Conservation (phyloP, 2,329 filamentous ascomycete species). For the Aspergillus brunneoviolaceus region DNA sequence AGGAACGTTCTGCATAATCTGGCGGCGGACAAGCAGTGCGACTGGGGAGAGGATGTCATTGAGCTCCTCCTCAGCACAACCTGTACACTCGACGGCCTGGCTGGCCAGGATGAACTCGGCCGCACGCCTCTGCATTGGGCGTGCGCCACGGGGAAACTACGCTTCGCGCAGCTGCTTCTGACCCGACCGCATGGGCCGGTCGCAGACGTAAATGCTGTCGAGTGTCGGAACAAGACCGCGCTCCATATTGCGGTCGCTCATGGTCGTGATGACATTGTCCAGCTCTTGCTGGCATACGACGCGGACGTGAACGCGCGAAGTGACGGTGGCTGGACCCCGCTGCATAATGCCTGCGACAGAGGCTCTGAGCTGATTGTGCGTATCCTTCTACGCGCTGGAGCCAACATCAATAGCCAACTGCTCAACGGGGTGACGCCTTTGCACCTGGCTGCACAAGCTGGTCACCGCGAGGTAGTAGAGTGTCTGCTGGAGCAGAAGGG, state of each 20-base stretch:
- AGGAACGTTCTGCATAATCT: slow-evolving; percentile 44
- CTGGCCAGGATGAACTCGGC: slow-evolving; percentile 46
- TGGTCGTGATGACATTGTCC: slow-evolving; percentile 38
- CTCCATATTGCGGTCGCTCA: slow-evolving; percentile 52
- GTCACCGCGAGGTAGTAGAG: slow-evolving; percentile 39
- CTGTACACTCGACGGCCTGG: slow-evolving; percentile 42
- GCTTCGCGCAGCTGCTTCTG: slow-evolving; percentile 51
- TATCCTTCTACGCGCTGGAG: slow-evolving; percentile 41
- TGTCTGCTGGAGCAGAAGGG: slow-evolving; percentile 34
- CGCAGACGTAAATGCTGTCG: slow-evolving; percentile 45
- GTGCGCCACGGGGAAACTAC: slow-evolving; percentile 55
- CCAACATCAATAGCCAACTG: slow-evolving; percentile 40
- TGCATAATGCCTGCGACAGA: slow-evolving; percentile 55
- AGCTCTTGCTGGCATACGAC: slow-evolving; percentile 44
- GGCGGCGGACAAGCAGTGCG: slow-evolving; percentile 47
- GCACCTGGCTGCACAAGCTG: slow-evolving; percentile 42
- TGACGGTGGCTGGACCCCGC: slow-evolving; percentile 54
- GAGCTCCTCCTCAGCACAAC: slow-evolving; percentile 40
- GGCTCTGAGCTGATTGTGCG: slow-evolving; percentile 48
- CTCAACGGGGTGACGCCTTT: slow-evolving; percentile 41
- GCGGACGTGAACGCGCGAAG: slow-evolving; percentile 50
- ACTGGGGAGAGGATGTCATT: slow-evolving; percentile 50
- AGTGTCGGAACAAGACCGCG: slow-evolving; percentile 46
- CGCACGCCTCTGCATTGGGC: slow-evolving; percentile 60
- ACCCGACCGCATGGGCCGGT: slow-evolving; percentile 30